Evolutionary conservation across 1,284 basidiomycete genomes (phyloP).

Genomic region (Cutaneotrichosporon cutaneum): DNA sequence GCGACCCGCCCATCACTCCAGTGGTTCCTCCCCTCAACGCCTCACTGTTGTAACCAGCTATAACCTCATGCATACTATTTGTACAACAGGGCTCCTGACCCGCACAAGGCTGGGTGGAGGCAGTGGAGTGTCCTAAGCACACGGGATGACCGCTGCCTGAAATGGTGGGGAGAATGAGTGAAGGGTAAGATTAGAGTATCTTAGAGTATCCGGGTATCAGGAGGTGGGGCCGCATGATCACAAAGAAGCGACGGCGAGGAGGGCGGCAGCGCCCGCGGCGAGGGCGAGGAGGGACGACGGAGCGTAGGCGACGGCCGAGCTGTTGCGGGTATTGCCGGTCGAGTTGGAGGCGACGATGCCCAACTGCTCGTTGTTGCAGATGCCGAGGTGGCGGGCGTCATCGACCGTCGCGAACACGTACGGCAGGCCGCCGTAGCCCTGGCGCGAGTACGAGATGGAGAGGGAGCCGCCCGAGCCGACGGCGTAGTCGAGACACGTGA

Average conservation of each 20-base stretch:
- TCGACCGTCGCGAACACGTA: constrained; percentile 33
- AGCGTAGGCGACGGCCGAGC: neutral
- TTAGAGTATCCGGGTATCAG: neutral
- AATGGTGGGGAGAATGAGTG: neutral
- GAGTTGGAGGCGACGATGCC: constrained; percentile 12
- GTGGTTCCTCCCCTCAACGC: neutral
- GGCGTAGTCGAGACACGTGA: constrained; percentile 42
- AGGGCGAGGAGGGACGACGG: neutral
- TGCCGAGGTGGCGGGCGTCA: constrained; percentile 14
- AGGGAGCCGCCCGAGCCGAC: constrained; percentile 45
- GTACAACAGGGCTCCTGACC: constrained; percentile 10
- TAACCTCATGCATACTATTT: constrained; percentile 16
- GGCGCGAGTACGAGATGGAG: constrained; percentile 41
- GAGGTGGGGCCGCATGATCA: neutral
- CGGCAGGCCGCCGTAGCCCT: constrained; percentile 48
- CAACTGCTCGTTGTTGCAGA: constrained; percentile 19
- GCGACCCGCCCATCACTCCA: neutral
- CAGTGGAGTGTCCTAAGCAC: constrained; percentile 2
- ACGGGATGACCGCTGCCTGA: neutral
- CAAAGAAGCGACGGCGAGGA: constrained; percentile 1
- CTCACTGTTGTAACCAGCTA: constrained; percentile 3
- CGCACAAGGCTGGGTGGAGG: neutral
- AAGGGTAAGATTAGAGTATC: neutral
- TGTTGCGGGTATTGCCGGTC: neutral
- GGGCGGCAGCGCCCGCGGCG: neutral